Percentiles rank a stretch among this genome's conserved stretches.
phyloP scores from a whole-genome alignment of 1,284 basidiomycete genomes.

The Ustilago crameri region DNA sequence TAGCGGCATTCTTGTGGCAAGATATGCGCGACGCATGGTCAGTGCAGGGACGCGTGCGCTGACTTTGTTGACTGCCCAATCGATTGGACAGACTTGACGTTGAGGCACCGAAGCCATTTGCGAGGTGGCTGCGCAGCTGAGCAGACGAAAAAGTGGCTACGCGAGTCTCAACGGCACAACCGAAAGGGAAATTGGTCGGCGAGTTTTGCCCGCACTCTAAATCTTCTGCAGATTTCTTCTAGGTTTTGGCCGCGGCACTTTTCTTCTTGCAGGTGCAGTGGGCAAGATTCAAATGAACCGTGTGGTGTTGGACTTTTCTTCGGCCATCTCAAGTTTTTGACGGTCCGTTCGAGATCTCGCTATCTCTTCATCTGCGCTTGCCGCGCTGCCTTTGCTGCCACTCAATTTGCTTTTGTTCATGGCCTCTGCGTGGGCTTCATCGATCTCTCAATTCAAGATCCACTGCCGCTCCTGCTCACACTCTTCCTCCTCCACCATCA shows the following conservation, averaged over 20 bases:
- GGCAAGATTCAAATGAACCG: no score
- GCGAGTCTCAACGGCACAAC: background rate
- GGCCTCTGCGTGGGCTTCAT: background rate
- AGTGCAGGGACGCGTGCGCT: background rate
- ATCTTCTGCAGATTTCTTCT: background rate
- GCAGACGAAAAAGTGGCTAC: background rate
- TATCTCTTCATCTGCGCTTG: conserved; percentile 28
- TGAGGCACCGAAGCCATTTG: background rate
- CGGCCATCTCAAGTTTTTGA: background rate
- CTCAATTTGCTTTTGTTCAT: background rate
- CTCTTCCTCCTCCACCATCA: conserved; percentile 7
- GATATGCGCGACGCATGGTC: background rate
- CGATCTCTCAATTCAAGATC: background rate
- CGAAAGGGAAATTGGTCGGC: conserved; percentile 4
- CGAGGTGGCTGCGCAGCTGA: background rate
- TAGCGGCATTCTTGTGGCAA: background rate
- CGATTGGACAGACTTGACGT: no score
- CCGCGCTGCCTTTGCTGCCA: background rate
- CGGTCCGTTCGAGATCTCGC: conserved; percentile 27
- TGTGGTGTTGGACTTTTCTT: background rate
- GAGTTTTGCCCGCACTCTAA: conserved; percentile 3
- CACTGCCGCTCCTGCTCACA: conserved; percentile 2
- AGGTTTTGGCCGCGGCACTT: background rate
- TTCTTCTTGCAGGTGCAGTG: background rate
- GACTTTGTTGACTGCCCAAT: conserved; percentile 1